A percentile compares a stretch with the other conserved stretches of the same genome.
phyloP scores from a whole-genome alignment of 1,139 yeast species.

The Blastobotrys raffinosifermentans region DNA sequence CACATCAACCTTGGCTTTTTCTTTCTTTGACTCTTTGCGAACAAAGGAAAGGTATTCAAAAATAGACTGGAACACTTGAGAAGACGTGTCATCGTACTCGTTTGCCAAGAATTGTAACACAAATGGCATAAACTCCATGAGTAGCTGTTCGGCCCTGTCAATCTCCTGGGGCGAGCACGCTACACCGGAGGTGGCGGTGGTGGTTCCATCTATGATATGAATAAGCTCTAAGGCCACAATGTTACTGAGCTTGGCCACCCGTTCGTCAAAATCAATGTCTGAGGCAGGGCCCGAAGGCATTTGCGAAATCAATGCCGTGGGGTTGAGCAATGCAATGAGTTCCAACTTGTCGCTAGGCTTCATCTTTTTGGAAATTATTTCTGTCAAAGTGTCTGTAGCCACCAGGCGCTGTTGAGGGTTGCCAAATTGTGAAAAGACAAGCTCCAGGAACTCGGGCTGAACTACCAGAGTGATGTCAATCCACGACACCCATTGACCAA shows the following conservation, averaged over 20 bases:
- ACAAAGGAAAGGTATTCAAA: slow-evolving; percentile 65
- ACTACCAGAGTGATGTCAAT: slow-evolving; percentile 81
- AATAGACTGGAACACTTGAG: slow-evolving; percentile 75
- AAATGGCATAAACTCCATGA: slow-evolving; percentile 67
- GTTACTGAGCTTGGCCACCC: slow-evolving; percentile 67
- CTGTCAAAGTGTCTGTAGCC: slow-evolving; percentile 70
- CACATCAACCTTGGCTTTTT: slow-evolving; percentile 25
- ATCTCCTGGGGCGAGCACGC: slow-evolving; percentile 25
- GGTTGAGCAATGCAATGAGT: slow-evolving; percentile 60
- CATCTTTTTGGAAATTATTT: slow-evolving; percentile 89
- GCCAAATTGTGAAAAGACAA: slow-evolving; percentile 59
- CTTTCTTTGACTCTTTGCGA: slow-evolving; percentile 46
- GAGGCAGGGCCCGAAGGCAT: slow-evolving; percentile 31
- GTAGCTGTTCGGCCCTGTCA: slow-evolving; percentile 39
- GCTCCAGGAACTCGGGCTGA: slow-evolving; percentile 54
- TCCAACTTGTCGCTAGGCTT: slow-evolving; percentile 78
- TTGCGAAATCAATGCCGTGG: slow-evolving; percentile 48
- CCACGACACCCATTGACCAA: slow-evolving; percentile 92
- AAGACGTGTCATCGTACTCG: slow-evolving; percentile 84
- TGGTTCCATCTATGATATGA: slow-evolving; percentile 52
- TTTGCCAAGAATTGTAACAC: slow-evolving; percentile 65
- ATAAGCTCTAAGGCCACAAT: slow-evolving; percentile 72
- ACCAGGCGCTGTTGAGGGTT: slow-evolving; percentile 46
- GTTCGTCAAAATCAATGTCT: slow-evolving; percentile 69
- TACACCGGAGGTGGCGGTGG: slow-evolving; percentile 25